These are phyloP conservation scores for Alternaria triticimaculans DNA, from an alignment of 2,329 filamentous ascomycete genomes.

Conservation along the genomic window DNA sequence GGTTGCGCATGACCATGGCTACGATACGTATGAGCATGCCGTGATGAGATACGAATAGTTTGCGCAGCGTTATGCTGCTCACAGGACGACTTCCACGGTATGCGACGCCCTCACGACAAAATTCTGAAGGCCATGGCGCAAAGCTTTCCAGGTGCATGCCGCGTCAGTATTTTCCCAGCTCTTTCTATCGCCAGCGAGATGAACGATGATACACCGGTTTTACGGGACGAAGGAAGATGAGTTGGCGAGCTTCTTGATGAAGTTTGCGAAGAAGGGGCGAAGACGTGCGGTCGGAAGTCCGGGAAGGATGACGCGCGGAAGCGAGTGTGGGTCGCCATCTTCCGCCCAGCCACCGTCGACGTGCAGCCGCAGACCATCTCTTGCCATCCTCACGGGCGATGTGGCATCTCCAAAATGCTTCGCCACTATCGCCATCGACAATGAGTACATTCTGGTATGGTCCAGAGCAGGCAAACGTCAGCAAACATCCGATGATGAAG, in stretches of 20 bases:
- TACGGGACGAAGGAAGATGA: background rate
- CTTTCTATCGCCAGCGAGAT: background rate
- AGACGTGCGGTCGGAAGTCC: background rate
- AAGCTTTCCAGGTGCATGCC: background rate
- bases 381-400: background rate
- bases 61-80: background rate
- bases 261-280: background rate
- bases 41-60: background rate
- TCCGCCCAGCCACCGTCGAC: background rate
- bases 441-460: background rate
- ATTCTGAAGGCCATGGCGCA: background rate
- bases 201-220: background rate
- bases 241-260: background rate
- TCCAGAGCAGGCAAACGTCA: background rate
- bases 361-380: background rate
- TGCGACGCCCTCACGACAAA: background rate
- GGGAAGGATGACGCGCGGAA: constrained; percentile 1
- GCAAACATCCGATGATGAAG: background rate
- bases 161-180: background rate
- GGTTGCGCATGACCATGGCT: background rate
- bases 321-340: constrained; percentile 1
- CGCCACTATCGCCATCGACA: background rate
- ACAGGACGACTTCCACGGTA: too few relatives aligned
- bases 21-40: background rate
- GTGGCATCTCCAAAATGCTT: background rate